Conservation (phyloP, 345 rosid species). For the Bretschneidera sinensis region DNA sequence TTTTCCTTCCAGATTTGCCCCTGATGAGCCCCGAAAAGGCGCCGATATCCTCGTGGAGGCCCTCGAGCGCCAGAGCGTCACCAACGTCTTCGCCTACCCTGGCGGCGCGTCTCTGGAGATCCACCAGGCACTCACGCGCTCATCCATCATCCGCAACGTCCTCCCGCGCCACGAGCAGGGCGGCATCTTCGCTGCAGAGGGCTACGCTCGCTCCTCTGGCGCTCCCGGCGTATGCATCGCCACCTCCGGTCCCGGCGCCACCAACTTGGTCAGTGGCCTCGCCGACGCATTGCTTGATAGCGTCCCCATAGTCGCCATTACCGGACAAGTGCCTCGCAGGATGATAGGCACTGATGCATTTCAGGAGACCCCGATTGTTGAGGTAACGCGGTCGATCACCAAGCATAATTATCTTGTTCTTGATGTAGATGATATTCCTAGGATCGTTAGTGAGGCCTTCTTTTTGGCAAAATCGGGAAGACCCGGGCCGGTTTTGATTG, state of each 20-base stretch:
- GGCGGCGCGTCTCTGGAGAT: conserved; percentile 98
- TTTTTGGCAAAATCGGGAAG: conserved; percentile 78
- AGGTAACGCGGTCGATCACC: conserved; percentile 87
- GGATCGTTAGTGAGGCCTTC: conserved; percentile 78
- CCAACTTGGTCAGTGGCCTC: conserved; percentile 83
- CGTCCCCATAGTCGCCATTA: conserved; percentile 82
- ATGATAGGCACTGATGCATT: conserved; percentile 97
- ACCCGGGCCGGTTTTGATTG: conserved; percentile 93
- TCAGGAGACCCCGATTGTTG: conserved; percentile 89
- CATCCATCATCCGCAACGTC: conserved; percentile 63
- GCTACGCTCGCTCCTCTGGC: conserved; percentile 86
- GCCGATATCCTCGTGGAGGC: conserved; percentile 94
- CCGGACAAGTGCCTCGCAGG: conserved; percentile 87
- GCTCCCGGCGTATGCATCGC: conserved; percentile 90
- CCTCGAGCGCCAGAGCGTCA: conserved; percentile 79
- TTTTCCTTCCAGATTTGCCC: conserved; percentile 40
- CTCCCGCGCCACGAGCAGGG: conserved; percentile 99
- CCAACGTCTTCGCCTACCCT: conserved; percentile 80
- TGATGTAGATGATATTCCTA: conserved; percentile 85
- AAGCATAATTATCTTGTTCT: conserved; percentile 87
- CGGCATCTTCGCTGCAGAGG: conserved; percentile 91
- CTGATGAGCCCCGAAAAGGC: conserved; percentile 85
- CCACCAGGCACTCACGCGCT: conserved; percentile 96
- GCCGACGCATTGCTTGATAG: conserved; percentile 91
- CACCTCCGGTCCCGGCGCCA: conserved; percentile 94